A percentile compares a stretch with the other conserved stretches of the same genome.
phyloP scores from a whole-genome alignment of 2,329 filamentous ascomycete genomes.

The Penicillium sp. region DNA sequence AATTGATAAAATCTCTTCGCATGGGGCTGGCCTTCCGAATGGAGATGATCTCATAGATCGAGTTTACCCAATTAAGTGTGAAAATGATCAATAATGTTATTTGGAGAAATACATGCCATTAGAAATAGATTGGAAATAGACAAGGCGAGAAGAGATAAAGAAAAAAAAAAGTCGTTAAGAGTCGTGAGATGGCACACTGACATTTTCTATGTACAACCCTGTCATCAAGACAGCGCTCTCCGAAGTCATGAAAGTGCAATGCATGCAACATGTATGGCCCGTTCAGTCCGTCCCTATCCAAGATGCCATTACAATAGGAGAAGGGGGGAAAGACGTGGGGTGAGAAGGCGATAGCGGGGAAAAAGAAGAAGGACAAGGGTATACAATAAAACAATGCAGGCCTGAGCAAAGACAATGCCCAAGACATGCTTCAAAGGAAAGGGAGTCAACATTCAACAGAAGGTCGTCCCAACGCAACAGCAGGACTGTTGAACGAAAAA shows the following conservation, averaged over 20 bases:
- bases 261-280: conserved; percentile 1
- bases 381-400: neutral
- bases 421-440: neutral
- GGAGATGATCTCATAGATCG: neutral
- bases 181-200: conserved; percentile 25
- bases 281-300: neutral
- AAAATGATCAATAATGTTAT: neutral
- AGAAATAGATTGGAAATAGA: neutral
- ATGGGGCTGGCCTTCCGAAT: too few species aligned
- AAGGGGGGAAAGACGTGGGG: neutral
- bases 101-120: neutral
- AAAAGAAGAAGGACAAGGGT: neutral
- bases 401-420: neutral
- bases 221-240: conserved; percentile 18
- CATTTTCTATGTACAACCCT: conserved; percentile 28
- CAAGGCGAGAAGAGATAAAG: neutral
- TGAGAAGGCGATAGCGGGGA: neutral
- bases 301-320: neutral
- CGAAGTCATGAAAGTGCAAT: conserved; percentile 4
- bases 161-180: conserved; percentile 20
- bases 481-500: neutral
- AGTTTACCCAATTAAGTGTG: neutral
- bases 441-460: neutral
- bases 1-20: neutral
- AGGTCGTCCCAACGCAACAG: neutral